phyloP scores from a whole-genome alignment of 495 filamentous ascomycete genomes.

The Neurospora tetrasperma region DNA sequence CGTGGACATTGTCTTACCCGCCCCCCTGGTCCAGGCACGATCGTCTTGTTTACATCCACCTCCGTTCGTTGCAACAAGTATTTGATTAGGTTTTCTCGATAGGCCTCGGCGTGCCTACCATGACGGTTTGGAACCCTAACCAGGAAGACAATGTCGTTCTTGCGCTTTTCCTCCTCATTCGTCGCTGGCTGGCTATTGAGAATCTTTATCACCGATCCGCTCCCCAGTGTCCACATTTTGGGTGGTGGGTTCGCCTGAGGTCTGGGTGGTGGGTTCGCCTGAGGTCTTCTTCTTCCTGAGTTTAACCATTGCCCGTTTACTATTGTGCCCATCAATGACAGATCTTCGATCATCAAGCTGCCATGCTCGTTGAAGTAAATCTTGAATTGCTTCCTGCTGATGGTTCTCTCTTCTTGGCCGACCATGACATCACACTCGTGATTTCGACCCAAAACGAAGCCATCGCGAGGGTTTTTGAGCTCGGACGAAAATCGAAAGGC shows the following conservation, averaged over 20 bases:
- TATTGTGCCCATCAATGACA: constrained; percentile 84
- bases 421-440: constrained; percentile 61
- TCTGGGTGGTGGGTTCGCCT: constrained; percentile 16
- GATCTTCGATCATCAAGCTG: constrained; percentile 82
- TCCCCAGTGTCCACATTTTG: constrained; percentile 50
- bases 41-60: constrained; percentile 28
- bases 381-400: constrained; percentile 87
- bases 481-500: constrained; percentile 68
- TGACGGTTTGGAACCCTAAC: constrained; percentile 73
- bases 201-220: constrained; percentile 64
- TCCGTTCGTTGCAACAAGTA: constrained; percentile 7
- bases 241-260: constrained; percentile 14
- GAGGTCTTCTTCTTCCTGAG: constrained; percentile 33
- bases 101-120: constrained; percentile 43
- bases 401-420: constrained; percentile 42
- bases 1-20: constrained; percentile 22
- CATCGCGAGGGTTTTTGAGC: constrained; percentile 50
- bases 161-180: background rate
- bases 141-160: constrained; percentile 55
- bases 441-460: constrained; percentile 83
- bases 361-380: constrained; percentile 74
- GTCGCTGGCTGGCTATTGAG: constrained; percentile 38
- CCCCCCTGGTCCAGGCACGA: constrained; percentile 36
- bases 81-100: constrained; percentile 46
- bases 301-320: constrained; percentile 53